Evolutionary conservation across 2,329 filamentous ascomycete species (phyloP), one percentile per base, ranked within the genome.

Genomic region (Neonectria punicea): DNA sequence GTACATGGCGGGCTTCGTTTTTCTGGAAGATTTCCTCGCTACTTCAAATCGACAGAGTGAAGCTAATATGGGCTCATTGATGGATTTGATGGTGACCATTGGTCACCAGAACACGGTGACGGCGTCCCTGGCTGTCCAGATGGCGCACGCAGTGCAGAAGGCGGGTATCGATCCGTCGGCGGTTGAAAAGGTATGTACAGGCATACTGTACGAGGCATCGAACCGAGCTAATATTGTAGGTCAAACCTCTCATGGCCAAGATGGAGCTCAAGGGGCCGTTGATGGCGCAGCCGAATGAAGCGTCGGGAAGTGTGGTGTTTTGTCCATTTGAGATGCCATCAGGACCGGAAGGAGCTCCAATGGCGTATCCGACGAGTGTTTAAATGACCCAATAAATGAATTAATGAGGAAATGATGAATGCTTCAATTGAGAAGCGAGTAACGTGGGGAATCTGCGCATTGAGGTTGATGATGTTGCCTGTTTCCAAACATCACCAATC

Each of bases 1-100:
- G 7, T 93, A 92, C 72, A 89, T 92, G 53, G 88, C 91, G 9
- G 88, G 90, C 13, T 84, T 89, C 28, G 90, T 93, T 0, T 92
- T 93, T 67, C 83, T 93, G 1, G 89, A 92, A 68, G 91, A 92
- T 70, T 83, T 91, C 16, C 88, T 89, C 68, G 87, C 85, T 43
- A 85, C 87, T 0, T 83, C 88, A n/a, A 89, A 92, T 2, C 46
- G 32, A 0, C 43, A 53, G 10, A 75, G 72, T 11, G 70, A 80
- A 64, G 85, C 88, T 2, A 91, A 89, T 3, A 80, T 93, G 32
- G 85, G 89, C 67, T 92, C 92, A 67, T 80, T 93, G 14, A 82
- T 92, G 11, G 84, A 86, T n/a, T 87, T 90, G 6, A 89, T 93
- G 82, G 85, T 89, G 39, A 85, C 87, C 2, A 81, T 92, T 61